These are phyloP conservation scores for Cordyceps javanica DNA, from an alignment of 2,329 filamentous ascomycete genomes.

Conservation along the genomic window DNA sequence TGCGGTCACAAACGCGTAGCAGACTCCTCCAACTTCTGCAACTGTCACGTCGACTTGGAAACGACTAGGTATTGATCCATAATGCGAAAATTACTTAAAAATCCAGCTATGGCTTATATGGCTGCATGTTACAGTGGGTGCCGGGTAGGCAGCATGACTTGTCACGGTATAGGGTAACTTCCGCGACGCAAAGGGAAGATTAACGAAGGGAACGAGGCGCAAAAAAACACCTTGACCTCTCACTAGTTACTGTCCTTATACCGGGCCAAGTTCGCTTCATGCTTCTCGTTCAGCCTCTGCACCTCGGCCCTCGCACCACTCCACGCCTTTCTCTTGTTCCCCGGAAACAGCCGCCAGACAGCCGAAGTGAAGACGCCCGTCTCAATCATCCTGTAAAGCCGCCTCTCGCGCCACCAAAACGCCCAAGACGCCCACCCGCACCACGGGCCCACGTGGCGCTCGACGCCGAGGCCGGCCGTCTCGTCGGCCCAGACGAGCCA, in stretches of 20 bases:
- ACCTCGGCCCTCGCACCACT: conserved; percentile 31
- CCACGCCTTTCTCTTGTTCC: conserved; percentile 34
- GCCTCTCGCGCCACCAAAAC: conserved; percentile 34
- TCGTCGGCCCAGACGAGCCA: conserved; percentile 36
- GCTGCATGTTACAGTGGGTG: neutral
- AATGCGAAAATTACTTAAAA: no score
- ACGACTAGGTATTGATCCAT: no score
- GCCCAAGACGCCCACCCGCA: conserved; percentile 29
- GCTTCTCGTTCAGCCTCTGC: conserved; percentile 22
- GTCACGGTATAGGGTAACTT: no score
- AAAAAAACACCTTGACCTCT: no score
- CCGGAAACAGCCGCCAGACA: conserved; percentile 33
- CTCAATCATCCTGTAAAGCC: conserved; percentile 32
- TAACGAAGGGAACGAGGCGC: no score
- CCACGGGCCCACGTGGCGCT: conserved; percentile 35
- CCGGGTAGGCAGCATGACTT: no score
- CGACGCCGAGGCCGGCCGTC: conserved; percentile 34
- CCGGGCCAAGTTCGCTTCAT: neutral
- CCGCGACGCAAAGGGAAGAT: no score
- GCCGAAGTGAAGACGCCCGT: conserved; percentile 35
- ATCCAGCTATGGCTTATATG: no score
- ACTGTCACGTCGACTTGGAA: no score
- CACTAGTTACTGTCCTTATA: neutral
- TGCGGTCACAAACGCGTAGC: no score
- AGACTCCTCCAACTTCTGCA: no score